These are phyloP conservation scores for Pueraria montana DNA, from an alignment of 306 rosid genomes.

Conservation along the genomic window DNA sequence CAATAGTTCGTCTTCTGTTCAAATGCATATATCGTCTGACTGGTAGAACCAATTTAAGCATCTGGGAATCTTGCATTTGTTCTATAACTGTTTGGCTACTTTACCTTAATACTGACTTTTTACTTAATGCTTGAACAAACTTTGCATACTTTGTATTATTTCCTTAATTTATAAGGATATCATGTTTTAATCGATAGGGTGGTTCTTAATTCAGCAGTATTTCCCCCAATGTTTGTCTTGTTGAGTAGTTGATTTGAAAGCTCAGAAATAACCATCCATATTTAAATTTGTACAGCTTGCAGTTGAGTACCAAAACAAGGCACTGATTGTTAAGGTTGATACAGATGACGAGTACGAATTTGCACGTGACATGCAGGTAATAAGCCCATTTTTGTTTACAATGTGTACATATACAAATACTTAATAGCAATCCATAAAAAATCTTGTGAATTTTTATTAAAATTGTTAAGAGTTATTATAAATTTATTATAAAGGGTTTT, in stretches of 20 bases:
- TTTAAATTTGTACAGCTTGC: conserved; percentile 73
- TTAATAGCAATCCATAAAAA: conserved; percentile 1
- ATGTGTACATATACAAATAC: conserved; percentile 24
- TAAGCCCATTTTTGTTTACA: conserved; percentile 20
- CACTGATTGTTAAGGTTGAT: conserved; percentile 81
- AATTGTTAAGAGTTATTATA: background rate
- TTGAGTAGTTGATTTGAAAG: conserved; percentile 25
- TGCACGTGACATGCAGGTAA: conserved; percentile 94
- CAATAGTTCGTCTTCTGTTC: conserved; percentile 5
- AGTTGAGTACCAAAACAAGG: conserved; percentile 80
- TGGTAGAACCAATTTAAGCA: background rate
- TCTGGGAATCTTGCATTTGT: conserved; percentile 33
- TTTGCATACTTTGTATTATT: conserved; percentile 19
- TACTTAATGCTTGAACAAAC: background rate
- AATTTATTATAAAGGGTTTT: background rate
- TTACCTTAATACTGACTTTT: background rate
- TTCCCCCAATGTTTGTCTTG: background rate
- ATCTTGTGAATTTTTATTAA: background rate
- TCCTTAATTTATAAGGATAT: conserved; percentile 4
- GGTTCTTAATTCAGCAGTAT: conserved; percentile 14
- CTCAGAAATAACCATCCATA: conserved; percentile 34
- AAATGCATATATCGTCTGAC: background rate
- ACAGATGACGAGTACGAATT: conserved; percentile 94
- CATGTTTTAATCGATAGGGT: conserved; percentile 12
- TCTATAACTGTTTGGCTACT: background rate